Evolutionary conservation across 306 rosid species (phyloP), one percentile per base, ranked within the genome.

Genomic region (Hylodesmum podocarpum): DNA sequence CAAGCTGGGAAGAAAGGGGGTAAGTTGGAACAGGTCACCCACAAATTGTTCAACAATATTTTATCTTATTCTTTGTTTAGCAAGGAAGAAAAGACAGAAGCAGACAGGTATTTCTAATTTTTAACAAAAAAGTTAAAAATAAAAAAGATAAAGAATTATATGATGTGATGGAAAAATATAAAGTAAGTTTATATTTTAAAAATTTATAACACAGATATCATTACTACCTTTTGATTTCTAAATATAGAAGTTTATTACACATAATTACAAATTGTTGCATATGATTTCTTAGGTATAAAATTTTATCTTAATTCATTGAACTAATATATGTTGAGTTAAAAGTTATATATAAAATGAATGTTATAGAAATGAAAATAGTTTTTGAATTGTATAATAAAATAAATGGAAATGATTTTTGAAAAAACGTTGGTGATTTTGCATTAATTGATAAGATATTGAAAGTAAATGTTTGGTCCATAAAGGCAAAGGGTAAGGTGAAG

Each of bases 21-120:
- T 69, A 51, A 74, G 86, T 69, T 73, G 79, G 84, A 81, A 81
- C 86, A 73, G 76, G 73, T 78, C 86, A 78, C 79, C 86, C 49
- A 76, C 79, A 78, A 39, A 19, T 46, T 47, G 29, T 50, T 54
- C 19, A 44, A 31, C 16, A 18, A 36, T 66, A 24, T 50, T 62
- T 59, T 61, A 69, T 69, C 34, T 10, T 27, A 49, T 34, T 39
- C 71, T n/a, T 64, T 73, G 62, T 51, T 71, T 72, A 3, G 16
- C 12, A 54, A 72, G 18, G 7, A 43, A 72, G 59, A 24, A 31
- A 34, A 58, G 46, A 18, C 6, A 4, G 34, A 58, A 19, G 27
- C 5, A 50, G 59, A 64, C 70, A 19, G 9, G 9, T 34, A 43
- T 59, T 40, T 68, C 39, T 65, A 54, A 61, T 37, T 31, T 31